A percentile compares a stretch with the other conserved stretches of the same genome.
Evolutionary conservation across 148 eudicot species (phyloP).

Genomic region (Camellia japonica): DNA sequence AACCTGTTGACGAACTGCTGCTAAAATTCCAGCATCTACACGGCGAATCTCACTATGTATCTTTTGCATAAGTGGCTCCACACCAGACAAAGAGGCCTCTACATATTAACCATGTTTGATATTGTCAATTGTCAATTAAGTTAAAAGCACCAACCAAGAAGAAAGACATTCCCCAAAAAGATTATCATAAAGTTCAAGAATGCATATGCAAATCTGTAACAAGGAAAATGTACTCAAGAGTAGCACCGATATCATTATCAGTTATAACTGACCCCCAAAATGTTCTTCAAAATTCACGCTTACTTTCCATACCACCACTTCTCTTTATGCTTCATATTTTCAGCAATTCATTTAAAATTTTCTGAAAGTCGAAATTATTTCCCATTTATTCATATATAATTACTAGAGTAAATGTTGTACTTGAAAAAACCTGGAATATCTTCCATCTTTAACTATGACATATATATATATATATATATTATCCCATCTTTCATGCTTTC

Average conservation of each 20-base stretch:
- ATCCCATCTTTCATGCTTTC: neutral
- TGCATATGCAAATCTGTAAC: neutral
- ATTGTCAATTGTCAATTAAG: neutral
- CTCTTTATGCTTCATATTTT: neutral
- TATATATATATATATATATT: neutral
- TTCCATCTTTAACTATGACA: neutral
- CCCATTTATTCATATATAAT: neutral
- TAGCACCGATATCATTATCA: too few species aligned
- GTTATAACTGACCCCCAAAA: neutral
- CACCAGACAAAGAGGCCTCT: conserved; percentile 96
- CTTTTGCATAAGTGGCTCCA: conserved; percentile 97
- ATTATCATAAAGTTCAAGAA: neutral
- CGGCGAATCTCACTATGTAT: conserved; percentile 85
- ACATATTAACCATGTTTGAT: conserved; percentile 26
- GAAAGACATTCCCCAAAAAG: neutral
- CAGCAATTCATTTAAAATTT: neutral
- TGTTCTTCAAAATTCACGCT: neutral
- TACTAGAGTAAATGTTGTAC: neutral
- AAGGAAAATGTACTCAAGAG: too few species aligned
- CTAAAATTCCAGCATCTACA: conserved; percentile 86
- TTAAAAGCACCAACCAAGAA: neutral
- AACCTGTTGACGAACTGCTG: conserved; percentile 99
- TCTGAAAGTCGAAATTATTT: neutral
- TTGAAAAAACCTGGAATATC: neutral
- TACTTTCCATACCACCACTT: too few species aligned